Evolutionary conservation across 139 green algal genomes (phyloP).

Genomic region (Axilococcus clingmanii): DNA sequence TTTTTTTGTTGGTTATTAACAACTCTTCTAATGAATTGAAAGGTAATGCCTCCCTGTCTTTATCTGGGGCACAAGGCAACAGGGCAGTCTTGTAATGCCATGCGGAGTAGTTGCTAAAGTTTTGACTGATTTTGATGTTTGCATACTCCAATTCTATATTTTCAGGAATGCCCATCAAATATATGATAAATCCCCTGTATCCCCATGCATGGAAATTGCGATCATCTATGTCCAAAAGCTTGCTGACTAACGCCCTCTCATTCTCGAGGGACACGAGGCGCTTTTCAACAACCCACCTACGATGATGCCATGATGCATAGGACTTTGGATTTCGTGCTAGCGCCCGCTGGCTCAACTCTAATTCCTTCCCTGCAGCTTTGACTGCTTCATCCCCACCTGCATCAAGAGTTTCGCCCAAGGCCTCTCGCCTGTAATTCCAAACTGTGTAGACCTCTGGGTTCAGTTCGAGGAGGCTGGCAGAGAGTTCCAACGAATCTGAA

Average conservation of each 20-base stretch:
- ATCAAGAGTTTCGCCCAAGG: constrained; percentile 26
- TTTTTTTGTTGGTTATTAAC: not conserved
- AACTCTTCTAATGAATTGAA: not conserved
- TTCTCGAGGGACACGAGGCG: constrained; percentile 36
- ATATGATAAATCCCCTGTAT: constrained; percentile 70
- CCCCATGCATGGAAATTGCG: constrained; percentile 95
- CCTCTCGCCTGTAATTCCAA: constrained; percentile 82
- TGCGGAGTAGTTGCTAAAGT: constrained; percentile 96
- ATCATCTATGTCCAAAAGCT: constrained; percentile 68
- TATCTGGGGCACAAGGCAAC: constrained; percentile 38
- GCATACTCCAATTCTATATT: constrained; percentile 61
- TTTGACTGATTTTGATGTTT: constrained; percentile 70
- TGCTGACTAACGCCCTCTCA: constrained; percentile 45
- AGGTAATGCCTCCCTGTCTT: not conserved
- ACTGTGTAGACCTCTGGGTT: constrained; percentile 87
- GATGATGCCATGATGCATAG: constrained; percentile 91
- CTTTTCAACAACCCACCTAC: constrained; percentile 68
- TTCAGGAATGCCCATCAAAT: constrained; percentile 31
- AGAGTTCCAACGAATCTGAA: constrained; percentile 22
- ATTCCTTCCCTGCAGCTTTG: constrained; percentile 33
- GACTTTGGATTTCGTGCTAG: constrained; percentile 86
- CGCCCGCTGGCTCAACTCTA: constrained; percentile 41
- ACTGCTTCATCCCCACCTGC: constrained; percentile 34
- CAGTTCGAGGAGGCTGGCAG: constrained; percentile 53
- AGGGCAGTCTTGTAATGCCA: constrained; percentile 87